Conservation (phyloP, 225 moss, liverwort and hornwort genomes). For the Rhytidiadelphus loreus region DNA sequence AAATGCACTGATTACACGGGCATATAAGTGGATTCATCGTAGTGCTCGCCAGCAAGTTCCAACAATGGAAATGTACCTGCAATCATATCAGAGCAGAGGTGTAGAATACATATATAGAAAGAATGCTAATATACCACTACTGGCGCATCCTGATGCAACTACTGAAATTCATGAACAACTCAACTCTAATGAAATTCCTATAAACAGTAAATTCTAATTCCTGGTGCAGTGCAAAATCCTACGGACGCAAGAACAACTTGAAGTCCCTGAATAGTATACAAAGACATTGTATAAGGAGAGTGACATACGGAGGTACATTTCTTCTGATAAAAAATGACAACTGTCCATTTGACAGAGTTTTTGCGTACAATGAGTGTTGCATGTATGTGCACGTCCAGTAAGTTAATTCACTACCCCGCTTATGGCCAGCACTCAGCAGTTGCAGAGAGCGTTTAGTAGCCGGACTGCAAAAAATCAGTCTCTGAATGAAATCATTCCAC, state of each 20-base stretch:
- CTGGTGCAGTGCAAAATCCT: background rate
- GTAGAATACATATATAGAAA: background rate
- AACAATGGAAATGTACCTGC: background rate
- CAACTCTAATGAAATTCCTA: background rate
- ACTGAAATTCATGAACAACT: background rate
- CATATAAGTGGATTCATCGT: background rate
- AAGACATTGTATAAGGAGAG: background rate
- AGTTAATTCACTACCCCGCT: background rate
- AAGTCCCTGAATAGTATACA: background rate
- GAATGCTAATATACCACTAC: background rate
- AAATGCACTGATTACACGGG: background rate
- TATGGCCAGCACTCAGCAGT: background rate
- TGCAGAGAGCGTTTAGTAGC: background rate
- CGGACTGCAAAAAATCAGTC: background rate
- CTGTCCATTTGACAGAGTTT: background rate
- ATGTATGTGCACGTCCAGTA: background rate
- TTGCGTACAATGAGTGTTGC: background rate
- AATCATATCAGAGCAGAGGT: background rate
- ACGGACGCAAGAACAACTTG: background rate
- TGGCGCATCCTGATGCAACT: background rate
- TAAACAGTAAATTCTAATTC: background rate
- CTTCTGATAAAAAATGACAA: conserved; percentile 7
- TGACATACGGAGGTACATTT: background rate
- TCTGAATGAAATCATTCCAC: background rate
- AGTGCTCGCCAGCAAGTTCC: background rate